These are phyloP conservation scores for Stagonosporopsis tanaceti DNA, from an alignment of 2,329 filamentous ascomycete genomes.

Conservation along the genomic window DNA sequence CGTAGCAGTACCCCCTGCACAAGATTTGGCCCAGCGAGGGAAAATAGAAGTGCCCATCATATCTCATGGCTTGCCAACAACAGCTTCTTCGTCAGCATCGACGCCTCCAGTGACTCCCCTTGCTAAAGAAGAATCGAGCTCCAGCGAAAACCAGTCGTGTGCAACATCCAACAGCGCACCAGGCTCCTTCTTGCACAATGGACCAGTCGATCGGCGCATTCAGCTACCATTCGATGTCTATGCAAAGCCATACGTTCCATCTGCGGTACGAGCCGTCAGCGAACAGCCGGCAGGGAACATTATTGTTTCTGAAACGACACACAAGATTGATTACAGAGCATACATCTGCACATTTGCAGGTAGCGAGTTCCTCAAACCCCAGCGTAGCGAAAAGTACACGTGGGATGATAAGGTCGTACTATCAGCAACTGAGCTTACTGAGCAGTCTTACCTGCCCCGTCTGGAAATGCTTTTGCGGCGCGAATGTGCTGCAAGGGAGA, in stretches of 20 bases:
- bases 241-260: constrained; percentile 6
- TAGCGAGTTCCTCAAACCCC: constrained; percentile 24
- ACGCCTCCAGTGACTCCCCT: not conserved
- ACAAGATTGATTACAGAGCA: constrained; percentile 23
- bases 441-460: constrained; percentile 26
- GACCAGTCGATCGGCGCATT: not conserved
- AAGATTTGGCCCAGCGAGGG: no score
- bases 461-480: constrained; percentile 22
- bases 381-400: not conserved
- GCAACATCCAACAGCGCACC: not conserved
- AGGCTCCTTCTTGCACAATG: not conserved
- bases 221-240: constrained; percentile 2
- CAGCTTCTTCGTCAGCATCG: not conserved
- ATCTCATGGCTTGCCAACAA: no score
- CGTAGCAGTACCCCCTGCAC: no score
- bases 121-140: not conserved
- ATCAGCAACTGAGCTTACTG: constrained; percentile 4
- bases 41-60: no score
- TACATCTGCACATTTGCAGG: constrained; percentile 31
- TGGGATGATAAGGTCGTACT: not conserved
- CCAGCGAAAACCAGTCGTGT: not conserved
- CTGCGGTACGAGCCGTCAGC: not conserved
- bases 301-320: constrained; percentile 18
- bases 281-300: not conserved
- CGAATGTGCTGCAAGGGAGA: constrained; percentile 20